Percentiles rank a stretch among this genome's conserved stretches.
These are phyloP conservation scores for Zelonia costaricensis DNA, from an alignment of 208 protist genomes.

Conservation along the genomic window DNA sequence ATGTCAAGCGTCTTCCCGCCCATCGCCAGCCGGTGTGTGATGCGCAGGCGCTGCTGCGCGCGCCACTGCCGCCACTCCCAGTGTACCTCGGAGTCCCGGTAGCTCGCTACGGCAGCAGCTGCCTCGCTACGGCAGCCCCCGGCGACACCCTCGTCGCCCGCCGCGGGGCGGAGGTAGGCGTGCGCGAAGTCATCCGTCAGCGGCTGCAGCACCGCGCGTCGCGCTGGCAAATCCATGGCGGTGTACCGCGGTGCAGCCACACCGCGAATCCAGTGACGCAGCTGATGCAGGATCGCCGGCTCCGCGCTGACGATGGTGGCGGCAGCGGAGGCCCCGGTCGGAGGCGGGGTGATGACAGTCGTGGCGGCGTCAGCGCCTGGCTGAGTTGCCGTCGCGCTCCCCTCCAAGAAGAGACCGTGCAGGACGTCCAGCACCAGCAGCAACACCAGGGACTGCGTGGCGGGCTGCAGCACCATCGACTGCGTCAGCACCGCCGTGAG, in stretches of 20 bases:
- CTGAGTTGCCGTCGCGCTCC: not conserved
- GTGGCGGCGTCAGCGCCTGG: not conserved
- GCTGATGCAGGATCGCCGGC: slow-evolving; percentile 1
- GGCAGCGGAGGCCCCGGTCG: too few relatives aligned
- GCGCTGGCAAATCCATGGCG: not conserved
- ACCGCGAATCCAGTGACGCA: slow-evolving; percentile 20
- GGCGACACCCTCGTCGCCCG: not conserved
- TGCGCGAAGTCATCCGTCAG: slow-evolving; percentile 5
- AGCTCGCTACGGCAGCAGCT: too few relatives aligned
- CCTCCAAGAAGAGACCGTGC: slow-evolving; percentile 4
- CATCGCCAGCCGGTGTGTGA: not conserved
- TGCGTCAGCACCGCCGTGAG: slow-evolving; percentile 33
- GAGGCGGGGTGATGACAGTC: too few relatives aligned
- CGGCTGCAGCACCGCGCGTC: not conserved
- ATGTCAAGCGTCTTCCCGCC: not conserved
- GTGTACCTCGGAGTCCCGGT: slow-evolving; percentile 5
- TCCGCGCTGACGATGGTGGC: slow-evolving; percentile 1
- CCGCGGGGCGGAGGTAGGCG: slow-evolving; percentile 7
- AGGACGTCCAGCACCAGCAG: slow-evolving; percentile 56
- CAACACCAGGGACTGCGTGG: slow-evolving; percentile 32
- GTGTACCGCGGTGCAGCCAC: slow-evolving; percentile 15
- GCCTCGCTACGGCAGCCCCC: not conserved
- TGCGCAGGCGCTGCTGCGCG: not conserved
- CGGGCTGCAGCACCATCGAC: slow-evolving; percentile 10
- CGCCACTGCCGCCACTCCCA: slow-evolving; percentile 24